Conservation (phyloP, 1,284 basidiomycete genomes). For the Malassezia caprae region DNA sequence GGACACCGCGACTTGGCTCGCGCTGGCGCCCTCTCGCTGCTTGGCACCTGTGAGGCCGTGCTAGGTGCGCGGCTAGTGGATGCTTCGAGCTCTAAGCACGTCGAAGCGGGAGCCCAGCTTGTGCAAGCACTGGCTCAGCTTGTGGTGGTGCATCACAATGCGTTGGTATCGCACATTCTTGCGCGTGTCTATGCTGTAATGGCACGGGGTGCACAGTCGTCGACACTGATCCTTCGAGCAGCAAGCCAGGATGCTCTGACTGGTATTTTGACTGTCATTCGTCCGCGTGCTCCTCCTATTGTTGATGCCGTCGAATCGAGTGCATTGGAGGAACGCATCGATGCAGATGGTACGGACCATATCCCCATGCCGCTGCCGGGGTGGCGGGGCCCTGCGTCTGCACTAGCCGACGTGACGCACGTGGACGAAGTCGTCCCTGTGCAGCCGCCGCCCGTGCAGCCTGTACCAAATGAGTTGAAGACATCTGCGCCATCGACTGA, state of each 20-base stretch:
- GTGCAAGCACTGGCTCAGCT: neutral
- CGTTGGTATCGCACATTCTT: constrained; percentile 1
- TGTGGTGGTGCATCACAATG: neutral
- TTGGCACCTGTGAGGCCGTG: constrained; percentile 24
- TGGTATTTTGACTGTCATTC: neutral
- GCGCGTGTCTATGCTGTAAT: constrained; percentile 4
- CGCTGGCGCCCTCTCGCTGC: constrained; percentile 14
- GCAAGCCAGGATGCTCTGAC: neutral
- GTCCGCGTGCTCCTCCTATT: constrained; percentile 14
- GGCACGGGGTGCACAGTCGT: neutral
- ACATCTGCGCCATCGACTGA: neutral
- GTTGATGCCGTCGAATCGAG: constrained; percentile 10
- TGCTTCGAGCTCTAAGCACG: neutral
- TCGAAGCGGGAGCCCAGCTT: neutral
- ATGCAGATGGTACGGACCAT: neutral
- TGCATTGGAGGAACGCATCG: constrained; percentile 6
- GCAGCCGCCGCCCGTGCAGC: neutral
- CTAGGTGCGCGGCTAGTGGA: constrained; percentile 14
- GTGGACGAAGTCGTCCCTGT: neutral
- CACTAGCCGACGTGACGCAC: neutral
- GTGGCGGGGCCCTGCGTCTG: constrained; percentile 7
- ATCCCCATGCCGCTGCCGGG: constrained; percentile 4
- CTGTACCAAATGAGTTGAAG: neutral
- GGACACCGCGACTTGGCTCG: constrained; percentile 24
- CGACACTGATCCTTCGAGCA: neutral